Conservation (phyloP, 768 basidiomycete genomes). For the Podaxis carcinomalis region DNA sequence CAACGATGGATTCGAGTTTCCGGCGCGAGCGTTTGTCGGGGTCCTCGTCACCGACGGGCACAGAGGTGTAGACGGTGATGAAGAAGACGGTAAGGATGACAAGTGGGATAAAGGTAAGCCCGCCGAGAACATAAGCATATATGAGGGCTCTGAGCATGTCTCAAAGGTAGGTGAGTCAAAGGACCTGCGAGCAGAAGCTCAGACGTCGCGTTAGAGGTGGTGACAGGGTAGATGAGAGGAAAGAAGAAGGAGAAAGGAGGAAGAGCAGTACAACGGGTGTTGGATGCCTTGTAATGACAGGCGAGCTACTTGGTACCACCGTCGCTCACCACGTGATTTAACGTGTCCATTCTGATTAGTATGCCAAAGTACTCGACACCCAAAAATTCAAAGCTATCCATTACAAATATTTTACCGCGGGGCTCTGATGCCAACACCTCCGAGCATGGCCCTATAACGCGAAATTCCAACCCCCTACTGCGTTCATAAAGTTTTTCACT, state of each 20-base stretch:
- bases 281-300: background rate
- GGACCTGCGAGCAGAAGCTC: slow-evolving; percentile 3
- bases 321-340: background rate
- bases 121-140: slow-evolving; percentile 87
- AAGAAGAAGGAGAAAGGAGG: background rate
- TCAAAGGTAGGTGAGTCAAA: slow-evolving; percentile 12
- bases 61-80: slow-evolving; percentile 76
- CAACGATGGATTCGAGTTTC: slow-evolving; percentile 23
- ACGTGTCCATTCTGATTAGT: background rate
- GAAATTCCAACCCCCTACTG: too few species aligned
- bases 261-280: slow-evolving; percentile 3
- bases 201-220: slow-evolving; percentile 1
- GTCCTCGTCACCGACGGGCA: slow-evolving; percentile 65
- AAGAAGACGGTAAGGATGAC: slow-evolving; percentile 53
- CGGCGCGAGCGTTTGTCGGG: slow-evolving; percentile 33
- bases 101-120: slow-evolving; percentile 85
- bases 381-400: too few species aligned
- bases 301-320: background rate
- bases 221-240: background rate
- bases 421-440: too few species aligned
- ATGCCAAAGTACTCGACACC: background rate
- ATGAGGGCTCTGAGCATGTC: slow-evolving; percentile 70
- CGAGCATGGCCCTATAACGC: too few species aligned
- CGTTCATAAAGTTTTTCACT: background rate
- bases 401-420: too few species aligned